These are phyloP conservation scores for Dictyostelium discoideum DNA, from an alignment of 78 protist species.

Conservation along the genomic window dicty_2.7 NC_007091.3:1814001-1814500, in stretches of 20 bases:
- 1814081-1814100: constrained; percentile 62
- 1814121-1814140: constrained; percentile 1
- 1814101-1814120: neutral
- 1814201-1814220: constrained; percentile 65
- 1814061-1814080: constrained; percentile 31
- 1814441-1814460: neutral
- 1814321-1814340: neutral
- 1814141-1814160: constrained; percentile 28
- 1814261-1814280: neutral
- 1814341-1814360: constrained; percentile 12
- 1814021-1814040: neutral
- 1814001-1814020: constrained; percentile 8
- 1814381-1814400: neutral
- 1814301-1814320: neutral
- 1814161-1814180: neutral
- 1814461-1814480: neutral
- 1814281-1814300: neutral
- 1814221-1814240: neutral
- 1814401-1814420: neutral
- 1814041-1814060: constrained; percentile 31
- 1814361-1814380: neutral
- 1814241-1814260: neutral
- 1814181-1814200: constrained; percentile 33
- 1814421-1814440: neutral
- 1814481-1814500: neutral